A percentile compares a stretch with the other conserved stretches of the same genome.
Conservation (phyloP, 192 early-diverging fungal species). For the Backusella luteola region DNA sequence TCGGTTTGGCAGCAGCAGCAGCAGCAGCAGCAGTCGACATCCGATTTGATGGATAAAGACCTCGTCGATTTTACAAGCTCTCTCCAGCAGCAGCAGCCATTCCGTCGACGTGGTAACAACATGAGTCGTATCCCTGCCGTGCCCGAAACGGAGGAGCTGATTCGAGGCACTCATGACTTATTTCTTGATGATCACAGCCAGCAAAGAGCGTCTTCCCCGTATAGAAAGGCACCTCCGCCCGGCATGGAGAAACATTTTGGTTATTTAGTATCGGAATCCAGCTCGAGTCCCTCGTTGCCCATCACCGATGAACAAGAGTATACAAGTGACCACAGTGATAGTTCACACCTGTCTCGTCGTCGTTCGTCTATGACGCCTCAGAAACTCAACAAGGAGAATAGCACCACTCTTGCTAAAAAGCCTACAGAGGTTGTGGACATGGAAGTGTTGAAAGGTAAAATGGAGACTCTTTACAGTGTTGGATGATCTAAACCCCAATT, state of each 20-base stretch:
- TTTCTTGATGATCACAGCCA: slow-evolving; percentile 1
- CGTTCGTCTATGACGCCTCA: slow-evolving; percentile 22
- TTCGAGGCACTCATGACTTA: background rate
- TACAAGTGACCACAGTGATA: slow-evolving; percentile 38
- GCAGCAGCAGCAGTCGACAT: background rate
- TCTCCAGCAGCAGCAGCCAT: background rate
- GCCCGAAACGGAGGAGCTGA: slow-evolving; percentile 5
- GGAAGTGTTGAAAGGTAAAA: slow-evolving; percentile 65
- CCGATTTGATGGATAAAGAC: background rate
- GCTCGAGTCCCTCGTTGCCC: background rate
- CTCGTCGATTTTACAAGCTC: slow-evolving; percentile 16
- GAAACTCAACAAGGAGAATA: slow-evolving; percentile 8
- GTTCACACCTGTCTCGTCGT: slow-evolving; percentile 5
- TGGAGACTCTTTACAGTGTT: background rate
- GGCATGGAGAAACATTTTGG: slow-evolving; percentile 14
- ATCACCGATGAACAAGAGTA: slow-evolving; percentile 8
- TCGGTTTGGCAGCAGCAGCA: slow-evolving; percentile 8
- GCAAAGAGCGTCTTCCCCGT: background rate
- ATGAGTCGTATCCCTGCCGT: slow-evolving; percentile 9
- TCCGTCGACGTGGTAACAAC: background rate
- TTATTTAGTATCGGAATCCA: slow-evolving; percentile 9
- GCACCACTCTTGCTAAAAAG: slow-evolving; percentile 55
- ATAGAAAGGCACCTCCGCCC: background rate
- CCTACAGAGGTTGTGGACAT: slow-evolving; percentile 74
- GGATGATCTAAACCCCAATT: background rate